Percentiles rank a stretch among this genome's conserved stretches.
Conservation (phyloP, 148 eudicot species). For the Camellia sinensis region DNA sequence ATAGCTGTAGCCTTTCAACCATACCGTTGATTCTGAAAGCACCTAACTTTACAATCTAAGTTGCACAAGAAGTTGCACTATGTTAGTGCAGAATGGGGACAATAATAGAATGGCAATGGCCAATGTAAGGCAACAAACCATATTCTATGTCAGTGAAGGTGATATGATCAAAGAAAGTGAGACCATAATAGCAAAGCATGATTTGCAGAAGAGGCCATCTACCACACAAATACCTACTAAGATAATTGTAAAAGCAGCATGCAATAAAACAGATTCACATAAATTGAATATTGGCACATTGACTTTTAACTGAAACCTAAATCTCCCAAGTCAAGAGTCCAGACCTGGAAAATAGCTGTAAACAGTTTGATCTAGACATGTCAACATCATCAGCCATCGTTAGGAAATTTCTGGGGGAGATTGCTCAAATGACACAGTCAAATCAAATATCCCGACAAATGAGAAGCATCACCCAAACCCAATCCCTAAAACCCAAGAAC, state of each 20-base stretch:
- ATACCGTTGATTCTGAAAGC: constrained; percentile 94
- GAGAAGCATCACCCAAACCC: not conserved
- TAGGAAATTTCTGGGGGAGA: not conserved
- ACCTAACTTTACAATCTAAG: constrained; percentile 82
- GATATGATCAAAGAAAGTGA: not conserved
- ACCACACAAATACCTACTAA: not conserved
- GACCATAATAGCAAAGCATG: not conserved
- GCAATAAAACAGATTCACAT: not conserved
- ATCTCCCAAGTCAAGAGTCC: not conserved
- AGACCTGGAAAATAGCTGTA: not conserved
- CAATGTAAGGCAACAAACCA: not conserved
- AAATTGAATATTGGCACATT: not conserved
- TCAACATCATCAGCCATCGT: not conserved
- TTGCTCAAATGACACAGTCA: not conserved
- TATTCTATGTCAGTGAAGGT: not conserved
- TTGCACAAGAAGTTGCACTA: constrained; percentile 3
- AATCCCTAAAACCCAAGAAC: constrained; percentile 6
- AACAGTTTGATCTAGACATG: not conserved
- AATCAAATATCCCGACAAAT: not conserved
- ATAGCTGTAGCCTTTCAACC: constrained; percentile 78
- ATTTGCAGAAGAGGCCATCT: constrained; percentile 1
- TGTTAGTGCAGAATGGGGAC: not conserved
- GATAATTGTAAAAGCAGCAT: not conserved
- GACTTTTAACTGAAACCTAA: not conserved
- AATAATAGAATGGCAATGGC: not conserved